A percentile compares a stretch with the other conserved stretches of the same genome.
These are phyloP conservation scores for Phytophthora niederhauseri DNA, from an alignment of 352 stramenopile genomes.

Conservation along the genomic window DNA sequence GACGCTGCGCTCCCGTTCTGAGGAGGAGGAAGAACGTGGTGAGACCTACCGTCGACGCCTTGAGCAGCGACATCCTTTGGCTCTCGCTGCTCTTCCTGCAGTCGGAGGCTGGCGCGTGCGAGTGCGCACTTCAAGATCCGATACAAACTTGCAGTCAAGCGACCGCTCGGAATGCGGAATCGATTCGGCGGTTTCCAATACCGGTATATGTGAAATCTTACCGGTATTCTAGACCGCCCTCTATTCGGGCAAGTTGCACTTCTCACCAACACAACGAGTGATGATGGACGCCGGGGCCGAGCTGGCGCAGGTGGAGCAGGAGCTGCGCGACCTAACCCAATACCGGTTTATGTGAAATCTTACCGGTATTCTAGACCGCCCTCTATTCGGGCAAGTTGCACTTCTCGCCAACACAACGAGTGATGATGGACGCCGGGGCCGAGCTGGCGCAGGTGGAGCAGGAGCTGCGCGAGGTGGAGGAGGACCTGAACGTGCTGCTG, in stretches of 20 bases:
- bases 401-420: not conserved
- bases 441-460: conserved; percentile 59
- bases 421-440: conserved; percentile 42
- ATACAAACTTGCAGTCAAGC: conserved; percentile 27
- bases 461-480: conserved; percentile 59
- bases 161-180: conserved; percentile 24
- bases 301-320: conserved; percentile 55
- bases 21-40: too few relatives aligned
- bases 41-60: conserved; percentile 65
- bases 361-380: not conserved
- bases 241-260: not conserved
- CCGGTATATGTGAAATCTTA: not conserved
- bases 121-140: conserved; percentile 30
- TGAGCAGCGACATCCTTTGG: conserved; percentile 77
- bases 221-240: not conserved
- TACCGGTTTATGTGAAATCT: not conserved
- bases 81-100: not conserved
- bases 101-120: not conserved
- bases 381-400: not conserved
- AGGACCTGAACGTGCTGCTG: conserved; percentile 56
- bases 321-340: conserved; percentile 38
- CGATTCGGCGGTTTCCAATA: conserved; percentile 18
- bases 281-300: conserved; percentile 47
- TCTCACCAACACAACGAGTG: not conserved
- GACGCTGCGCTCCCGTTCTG: not conserved